Conservation (phyloP, 2,329 filamentous ascomycete species). For the Penicillium sp. region DNA sequence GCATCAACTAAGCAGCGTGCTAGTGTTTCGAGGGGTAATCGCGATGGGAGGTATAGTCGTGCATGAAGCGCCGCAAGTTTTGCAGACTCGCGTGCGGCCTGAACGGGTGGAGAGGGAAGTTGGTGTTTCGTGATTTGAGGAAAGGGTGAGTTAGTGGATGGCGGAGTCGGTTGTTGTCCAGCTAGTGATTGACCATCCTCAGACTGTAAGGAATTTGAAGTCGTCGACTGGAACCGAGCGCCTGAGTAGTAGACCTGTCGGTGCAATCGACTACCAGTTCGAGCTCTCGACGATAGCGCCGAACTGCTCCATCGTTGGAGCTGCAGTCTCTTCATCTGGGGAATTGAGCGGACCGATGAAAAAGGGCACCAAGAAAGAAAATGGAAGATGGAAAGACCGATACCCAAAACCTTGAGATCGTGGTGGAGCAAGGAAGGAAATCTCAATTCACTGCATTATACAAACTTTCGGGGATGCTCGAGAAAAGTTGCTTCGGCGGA, state of each 20-base stretch:
- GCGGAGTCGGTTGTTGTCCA: constrained; percentile 30
- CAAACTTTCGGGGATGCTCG: constrained; percentile 30
- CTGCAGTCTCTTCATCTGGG: constrained; percentile 57
- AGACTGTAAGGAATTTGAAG: constrained; percentile 35
- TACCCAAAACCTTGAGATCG: constrained; percentile 18
- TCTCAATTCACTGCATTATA: constrained; percentile 20
- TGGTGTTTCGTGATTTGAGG: constrained; percentile 43
- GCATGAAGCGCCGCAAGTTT: constrained; percentile 94
- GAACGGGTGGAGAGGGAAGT: constrained; percentile 73
- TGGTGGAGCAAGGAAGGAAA: constrained; percentile 16
- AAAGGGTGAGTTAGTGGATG: constrained; percentile 31
- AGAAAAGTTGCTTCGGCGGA: constrained; percentile 45
- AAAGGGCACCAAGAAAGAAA: background rate
- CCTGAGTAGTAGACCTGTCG: constrained; percentile 41
- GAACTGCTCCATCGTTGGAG: constrained; percentile 58
- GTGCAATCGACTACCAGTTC: constrained; percentile 45
- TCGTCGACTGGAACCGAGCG: constrained; percentile 50
- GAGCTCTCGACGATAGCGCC: constrained; percentile 54
- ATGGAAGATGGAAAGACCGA: constrained; percentile 21
- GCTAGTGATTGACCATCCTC: constrained; percentile 33
- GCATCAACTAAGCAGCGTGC: constrained; percentile 83
- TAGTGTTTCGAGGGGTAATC: constrained; percentile 83
- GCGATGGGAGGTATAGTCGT: constrained; percentile 78
- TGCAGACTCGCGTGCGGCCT: constrained; percentile 71
- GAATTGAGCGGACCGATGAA: constrained; percentile 23